Percentiles rank a stretch among this genome's conserved stretches.
Evolutionary conservation across 805 yeast genomes (phyloP).

Genomic region (Saturnispora sanitii): DNA sequence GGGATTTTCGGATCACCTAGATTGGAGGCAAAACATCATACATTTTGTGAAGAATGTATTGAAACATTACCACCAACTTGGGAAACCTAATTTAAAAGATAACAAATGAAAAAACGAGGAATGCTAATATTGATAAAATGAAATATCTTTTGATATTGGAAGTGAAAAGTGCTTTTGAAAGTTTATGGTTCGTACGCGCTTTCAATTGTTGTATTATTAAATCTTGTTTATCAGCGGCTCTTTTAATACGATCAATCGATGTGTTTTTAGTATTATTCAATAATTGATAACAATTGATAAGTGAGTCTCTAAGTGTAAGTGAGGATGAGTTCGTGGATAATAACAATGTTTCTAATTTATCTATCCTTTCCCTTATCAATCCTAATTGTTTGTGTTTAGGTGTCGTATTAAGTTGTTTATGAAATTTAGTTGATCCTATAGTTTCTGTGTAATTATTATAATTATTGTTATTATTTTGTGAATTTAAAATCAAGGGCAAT

Average conservation of each 20-base stretch:
- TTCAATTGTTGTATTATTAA: slow-evolving; percentile 11
- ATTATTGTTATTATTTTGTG: background rate
- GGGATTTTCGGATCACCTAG: slow-evolving; percentile 10
- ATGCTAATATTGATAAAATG: background rate
- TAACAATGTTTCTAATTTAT: background rate
- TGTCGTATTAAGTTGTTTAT: too few relatives aligned
- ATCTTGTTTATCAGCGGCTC: slow-evolving; percentile 14
- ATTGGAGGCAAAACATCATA: slow-evolving; percentile 9
- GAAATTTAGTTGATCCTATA: background rate
- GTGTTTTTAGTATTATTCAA: background rate
- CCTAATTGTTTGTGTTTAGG: background rate
- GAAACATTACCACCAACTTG: slow-evolving; percentile 23
- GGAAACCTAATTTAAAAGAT: slow-evolving; percentile 17
- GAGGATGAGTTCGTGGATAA: background rate
- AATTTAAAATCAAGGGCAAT: background rate
- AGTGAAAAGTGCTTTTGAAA: background rate
- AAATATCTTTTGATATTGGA: background rate
- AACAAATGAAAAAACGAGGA: background rate
- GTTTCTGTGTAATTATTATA: background rate
- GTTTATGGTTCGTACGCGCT: slow-evolving; percentile 8
- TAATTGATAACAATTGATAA: slow-evolving; percentile 4
- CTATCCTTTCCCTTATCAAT: background rate
- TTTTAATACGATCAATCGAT: slow-evolving; percentile 4
- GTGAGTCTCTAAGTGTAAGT: slow-evolving; percentile 3
- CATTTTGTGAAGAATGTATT: slow-evolving; percentile 21